phyloP scores from a whole-genome alignment of 495 filamentous ascomycete species.

The Penicillium simplicissimum region DNA sequence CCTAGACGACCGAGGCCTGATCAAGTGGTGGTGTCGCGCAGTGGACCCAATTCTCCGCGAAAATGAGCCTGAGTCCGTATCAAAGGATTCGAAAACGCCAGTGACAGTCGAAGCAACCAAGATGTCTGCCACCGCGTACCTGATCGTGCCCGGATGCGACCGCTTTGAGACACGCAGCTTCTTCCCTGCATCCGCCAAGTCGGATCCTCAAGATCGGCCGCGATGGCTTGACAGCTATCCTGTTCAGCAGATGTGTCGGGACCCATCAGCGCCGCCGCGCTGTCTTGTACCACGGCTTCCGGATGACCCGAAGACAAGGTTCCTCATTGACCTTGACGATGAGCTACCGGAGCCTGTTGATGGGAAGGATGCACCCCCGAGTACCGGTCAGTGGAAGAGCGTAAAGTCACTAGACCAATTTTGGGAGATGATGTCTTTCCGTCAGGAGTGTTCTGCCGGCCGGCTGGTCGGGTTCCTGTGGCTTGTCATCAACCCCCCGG shows the following conservation, averaged over 20 bases:
- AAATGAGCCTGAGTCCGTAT: slow-evolving; percentile 44
- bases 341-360: slow-evolving; percentile 55
- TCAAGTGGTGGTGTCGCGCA: slow-evolving; percentile 93
- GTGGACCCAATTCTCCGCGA: slow-evolving; percentile 69
- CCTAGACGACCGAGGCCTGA: slow-evolving; percentile 83
- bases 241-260: slow-evolving; percentile 58
- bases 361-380: slow-evolving; percentile 35
- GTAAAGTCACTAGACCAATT: slow-evolving; percentile 84
- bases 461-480: slow-evolving; percentile 92
- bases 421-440: slow-evolving; percentile 98
- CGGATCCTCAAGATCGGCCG: slow-evolving; percentile 45
- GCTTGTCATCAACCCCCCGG: slow-evolving; percentile 71
- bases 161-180: slow-evolving; percentile 66
- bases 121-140: slow-evolving; percentile 62
- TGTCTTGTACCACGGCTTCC: slow-evolving; percentile 89
- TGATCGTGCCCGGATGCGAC: slow-evolving; percentile 86
- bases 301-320: slow-evolving; percentile 94
- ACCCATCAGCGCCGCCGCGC: slow-evolving; percentile 66
- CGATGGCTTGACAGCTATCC: slow-evolving; percentile 61
- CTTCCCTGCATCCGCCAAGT: slow-evolving; percentile 51
- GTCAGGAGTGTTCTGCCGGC: slow-evolving; percentile 93
- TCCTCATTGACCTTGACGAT: slow-evolving; percentile 84
- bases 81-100: slow-evolving; percentile 39
- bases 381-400: slow-evolving; percentile 72
- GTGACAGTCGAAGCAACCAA: slow-evolving; percentile 44